A percentile compares a stretch with the other conserved stretches of the same genome.
Conservation (phyloP, 177 flowering plant genomes). For the Telopea speciosissima region DNA sequence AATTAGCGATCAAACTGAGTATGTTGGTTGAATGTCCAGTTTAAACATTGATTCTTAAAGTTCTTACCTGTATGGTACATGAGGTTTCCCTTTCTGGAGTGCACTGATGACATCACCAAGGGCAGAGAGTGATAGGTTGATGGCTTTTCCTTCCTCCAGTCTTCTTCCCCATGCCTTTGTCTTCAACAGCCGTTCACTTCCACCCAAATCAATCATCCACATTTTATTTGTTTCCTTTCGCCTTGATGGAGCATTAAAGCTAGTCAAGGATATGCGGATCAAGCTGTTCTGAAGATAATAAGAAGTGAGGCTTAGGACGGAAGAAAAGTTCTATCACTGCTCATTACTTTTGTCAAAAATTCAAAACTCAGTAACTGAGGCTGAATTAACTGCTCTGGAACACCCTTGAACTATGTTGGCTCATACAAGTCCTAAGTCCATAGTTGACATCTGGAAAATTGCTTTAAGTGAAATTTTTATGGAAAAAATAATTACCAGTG, state of each 20-base stretch:
- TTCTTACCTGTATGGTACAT: conserved; percentile 59
- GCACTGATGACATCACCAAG: conserved; percentile 70
- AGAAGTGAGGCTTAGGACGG: neutral
- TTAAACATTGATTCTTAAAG: conserved; percentile 3
- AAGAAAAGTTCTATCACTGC: neutral
- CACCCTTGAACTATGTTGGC: neutral
- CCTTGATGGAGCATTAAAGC: conserved; percentile 40
- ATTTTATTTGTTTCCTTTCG: conserved; percentile 43
- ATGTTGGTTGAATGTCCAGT: neutral
- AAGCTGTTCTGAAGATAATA: conserved; percentile 30
- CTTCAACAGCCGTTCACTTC: conserved; percentile 67
- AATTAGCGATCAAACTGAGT: too few species aligned
- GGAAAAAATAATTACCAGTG: conserved; percentile 41
- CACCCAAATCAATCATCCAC: conserved; percentile 75
- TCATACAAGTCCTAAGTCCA: neutral
- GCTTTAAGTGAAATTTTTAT: neutral
- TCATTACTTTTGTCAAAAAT: conserved; percentile 1
- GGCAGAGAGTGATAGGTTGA: conserved; percentile 66
- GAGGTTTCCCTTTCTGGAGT: conserved; percentile 42
- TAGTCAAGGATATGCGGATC: conserved; percentile 47
- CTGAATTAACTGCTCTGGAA: neutral
- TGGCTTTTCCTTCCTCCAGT: conserved; percentile 69
- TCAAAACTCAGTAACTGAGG: neutral
- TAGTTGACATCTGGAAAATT: neutral
- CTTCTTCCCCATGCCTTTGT: conserved; percentile 55